These are phyloP conservation scores for Lachnellula occidentalis DNA, from an alignment of 2,329 filamentous ascomycete species.

Conservation along the genomic window DNA sequence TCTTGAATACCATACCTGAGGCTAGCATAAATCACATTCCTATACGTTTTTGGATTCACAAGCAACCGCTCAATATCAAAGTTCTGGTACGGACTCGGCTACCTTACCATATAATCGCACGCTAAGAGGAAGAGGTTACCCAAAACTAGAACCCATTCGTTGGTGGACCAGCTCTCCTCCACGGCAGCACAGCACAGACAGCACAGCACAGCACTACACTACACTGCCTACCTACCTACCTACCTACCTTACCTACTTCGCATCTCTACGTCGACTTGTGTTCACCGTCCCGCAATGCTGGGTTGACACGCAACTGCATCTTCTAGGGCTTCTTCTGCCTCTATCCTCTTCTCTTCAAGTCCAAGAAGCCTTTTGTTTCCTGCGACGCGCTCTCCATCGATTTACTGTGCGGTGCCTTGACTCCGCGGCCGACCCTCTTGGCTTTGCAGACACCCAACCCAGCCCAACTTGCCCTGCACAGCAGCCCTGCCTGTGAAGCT, in stretches of 20 bases:
- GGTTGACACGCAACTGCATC: conserved; percentile 24
- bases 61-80: too few relatives aligned
- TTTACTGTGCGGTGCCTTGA: conserved; percentile 12
- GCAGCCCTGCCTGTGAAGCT: conserved; percentile 4
- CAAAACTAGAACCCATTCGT: neutral
- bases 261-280: conserved; percentile 2
- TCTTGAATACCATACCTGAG: too few relatives aligned
- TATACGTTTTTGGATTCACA: too few relatives aligned
- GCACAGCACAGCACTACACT: neutral
- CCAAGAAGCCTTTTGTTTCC: conserved; percentile 18
- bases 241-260: neutral
- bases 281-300: conserved; percentile 22
- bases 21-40: too few relatives aligned
- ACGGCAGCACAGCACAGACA: conserved; percentile 2
- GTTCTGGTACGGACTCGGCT: too few relatives aligned
- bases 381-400: conserved; percentile 25
- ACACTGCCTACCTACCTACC: too few relatives aligned
- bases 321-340: conserved; percentile 26
- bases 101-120: neutral
- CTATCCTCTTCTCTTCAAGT: conserved; percentile 7
- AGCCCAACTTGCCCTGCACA: neutral
- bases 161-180: conserved; percentile 5
- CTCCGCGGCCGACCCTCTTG: conserved; percentile 1
- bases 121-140: neutral
- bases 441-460: neutral